These are phyloP conservation scores for Excoecaria agallocha DNA, from an alignment of 345 rosid species.

Conservation along the genomic window DNA sequence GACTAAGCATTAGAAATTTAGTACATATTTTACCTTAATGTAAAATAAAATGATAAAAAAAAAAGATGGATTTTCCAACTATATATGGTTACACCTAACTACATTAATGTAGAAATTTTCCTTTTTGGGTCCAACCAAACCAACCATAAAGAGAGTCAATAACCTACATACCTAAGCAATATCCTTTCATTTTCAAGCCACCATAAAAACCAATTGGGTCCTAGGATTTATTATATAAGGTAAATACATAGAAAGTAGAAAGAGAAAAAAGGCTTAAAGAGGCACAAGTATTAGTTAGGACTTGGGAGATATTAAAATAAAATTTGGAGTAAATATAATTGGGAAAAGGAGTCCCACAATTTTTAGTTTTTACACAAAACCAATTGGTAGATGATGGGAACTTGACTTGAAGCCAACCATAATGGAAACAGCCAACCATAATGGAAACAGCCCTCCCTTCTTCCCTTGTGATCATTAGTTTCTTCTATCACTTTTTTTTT, in stretches of 20 bases:
- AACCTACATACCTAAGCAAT: conserved; percentile 9
- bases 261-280: neutral
- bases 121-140: conserved; percentile 4
- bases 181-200: conserved; percentile 10
- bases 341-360: conserved; percentile 36
- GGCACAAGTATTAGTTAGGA: neutral
- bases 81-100: neutral
- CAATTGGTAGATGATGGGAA: conserved; percentile 36
- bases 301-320: too few relatives aligned
- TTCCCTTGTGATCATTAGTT: conserved; percentile 49
- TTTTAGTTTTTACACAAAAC: conserved; percentile 8
- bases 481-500: conserved; percentile 26
- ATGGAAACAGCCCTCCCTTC: conserved; percentile 34
- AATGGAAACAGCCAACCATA: too few relatives aligned
- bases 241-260: neutral
- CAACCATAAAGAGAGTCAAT: neutral
- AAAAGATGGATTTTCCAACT: conserved; percentile 10
- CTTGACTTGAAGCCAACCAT: conserved; percentile 40
- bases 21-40: too few relatives aligned
- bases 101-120: neutral
- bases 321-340: neutral
- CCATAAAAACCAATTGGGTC: neutral
- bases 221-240: conserved; percentile 3
- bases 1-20: neutral
- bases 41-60: too few relatives aligned